Conservation (phyloP, 2,329 filamentous ascomycete genomes). For the Monilinia polystroma region DNA sequence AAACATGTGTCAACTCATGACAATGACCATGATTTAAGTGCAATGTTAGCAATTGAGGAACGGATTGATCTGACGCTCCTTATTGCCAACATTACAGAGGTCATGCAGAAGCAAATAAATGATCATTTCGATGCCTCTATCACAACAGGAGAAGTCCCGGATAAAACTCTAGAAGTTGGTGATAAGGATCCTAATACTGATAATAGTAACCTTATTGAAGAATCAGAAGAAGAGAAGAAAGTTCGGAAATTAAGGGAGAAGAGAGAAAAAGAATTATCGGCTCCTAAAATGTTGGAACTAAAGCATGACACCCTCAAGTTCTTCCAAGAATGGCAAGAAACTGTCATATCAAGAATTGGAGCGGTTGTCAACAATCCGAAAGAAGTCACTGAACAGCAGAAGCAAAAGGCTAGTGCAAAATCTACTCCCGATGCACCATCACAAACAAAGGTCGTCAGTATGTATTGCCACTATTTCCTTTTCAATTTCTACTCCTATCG, state of each 20-base stretch:
- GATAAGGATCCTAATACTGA: slow-evolving; percentile 43
- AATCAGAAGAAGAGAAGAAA: slow-evolving; percentile 39
- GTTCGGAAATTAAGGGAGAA: slow-evolving; percentile 38
- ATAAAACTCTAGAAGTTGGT: slow-evolving; percentile 37
- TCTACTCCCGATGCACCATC: slow-evolving; percentile 30
- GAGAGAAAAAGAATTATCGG: slow-evolving; percentile 51
- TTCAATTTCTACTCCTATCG: not conserved
- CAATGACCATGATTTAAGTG: slow-evolving; percentile 36
- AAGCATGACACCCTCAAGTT: slow-evolving; percentile 67
- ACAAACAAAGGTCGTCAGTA: slow-evolving; percentile 37
- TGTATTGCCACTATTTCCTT: slow-evolving; percentile 24
- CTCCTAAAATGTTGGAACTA: slow-evolving; percentile 58
- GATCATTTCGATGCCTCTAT: slow-evolving; percentile 50
- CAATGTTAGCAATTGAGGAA: slow-evolving; percentile 38
- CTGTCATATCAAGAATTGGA: slow-evolving; percentile 66
- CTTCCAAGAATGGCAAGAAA: slow-evolving; percentile 78
- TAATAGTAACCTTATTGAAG: slow-evolving; percentile 36
- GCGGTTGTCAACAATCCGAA: slow-evolving; percentile 61
- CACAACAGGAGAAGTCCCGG: slow-evolving; percentile 32
- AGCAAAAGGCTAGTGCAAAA: slow-evolving; percentile 37
- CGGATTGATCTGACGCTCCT: slow-evolving; percentile 51
- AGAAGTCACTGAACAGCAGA: slow-evolving; percentile 42
- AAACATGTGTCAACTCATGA: slow-evolving; percentile 21
- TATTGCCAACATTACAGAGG: slow-evolving; percentile 53
- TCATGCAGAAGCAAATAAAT: slow-evolving; percentile 53